Evolutionary conservation across 208 protist genomes (phyloP), one percentile per base, ranked within the genome.

Genomic region (Leishmania turanica): DNA sequence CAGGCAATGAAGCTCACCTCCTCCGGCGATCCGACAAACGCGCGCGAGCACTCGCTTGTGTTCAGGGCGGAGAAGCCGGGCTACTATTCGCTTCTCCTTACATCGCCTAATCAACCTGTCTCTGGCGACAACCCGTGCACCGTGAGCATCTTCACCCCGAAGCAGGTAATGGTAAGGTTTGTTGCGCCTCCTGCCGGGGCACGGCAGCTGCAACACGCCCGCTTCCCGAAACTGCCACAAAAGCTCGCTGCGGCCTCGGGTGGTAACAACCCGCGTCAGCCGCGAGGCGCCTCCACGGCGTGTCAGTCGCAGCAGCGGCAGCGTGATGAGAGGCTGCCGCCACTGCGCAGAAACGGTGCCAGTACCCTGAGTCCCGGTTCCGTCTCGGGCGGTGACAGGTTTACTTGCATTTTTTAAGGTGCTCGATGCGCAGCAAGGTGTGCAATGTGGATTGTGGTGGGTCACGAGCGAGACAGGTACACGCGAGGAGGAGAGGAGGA

Each of bases 1-100:
- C 84, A 92, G 79, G 91, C 89, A 17, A 87, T 94, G 75, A 83
- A 82, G 45, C 68, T 93, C 42, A 80, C 85, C 45, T 85, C 80
- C 56, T 92, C 91, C 5, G 93, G 92, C 45, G 91, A 94, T 5
- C 77, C 91, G 3, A 94, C 88, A 40, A 95, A 96, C 86, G 89
- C 92, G 6, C 90, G 95, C 53, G 95, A 97, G 82, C 92, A 96
- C 85, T 88, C 93, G n/a, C 71, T 96, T 42, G 86, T 90, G 17
- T 93, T 96, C 73, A 82, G 83, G 76, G 85, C 87, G 17, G 45
- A 86, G 24, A 82, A 87, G 75, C 71, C 86, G 3, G 90, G 91
- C 53, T 87, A 84, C 64, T 97, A 92, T 81, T 88, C 87, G 2
- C 79, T 96, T 56, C 85, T 96, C 13, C 71, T 93, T 51, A 87